Conservation (phyloP, 257 asterid genomes). For the Phtheirospermum japonicum region DNA sequence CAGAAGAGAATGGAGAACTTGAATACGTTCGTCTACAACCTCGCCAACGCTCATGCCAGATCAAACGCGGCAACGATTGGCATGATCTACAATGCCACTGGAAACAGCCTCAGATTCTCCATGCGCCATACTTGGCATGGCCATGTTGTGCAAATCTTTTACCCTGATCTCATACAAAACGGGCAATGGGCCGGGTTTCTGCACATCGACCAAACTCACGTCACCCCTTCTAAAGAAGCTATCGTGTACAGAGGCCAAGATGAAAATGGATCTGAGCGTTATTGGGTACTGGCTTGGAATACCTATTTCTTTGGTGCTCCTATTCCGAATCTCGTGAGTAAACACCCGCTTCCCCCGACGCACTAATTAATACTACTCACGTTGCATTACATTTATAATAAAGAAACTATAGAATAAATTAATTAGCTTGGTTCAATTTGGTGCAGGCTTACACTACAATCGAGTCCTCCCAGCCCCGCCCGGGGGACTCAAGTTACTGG, state of each 20-base stretch:
- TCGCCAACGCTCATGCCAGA: too few species aligned
- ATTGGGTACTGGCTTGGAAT: background rate
- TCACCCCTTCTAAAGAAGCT: background rate
- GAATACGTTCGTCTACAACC: too few species aligned
- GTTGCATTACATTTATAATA: too few species aligned
- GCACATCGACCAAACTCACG: background rate
- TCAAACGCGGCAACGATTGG: too few species aligned
- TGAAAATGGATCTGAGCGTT: background rate
- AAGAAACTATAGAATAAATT: too few species aligned
- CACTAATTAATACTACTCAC: too few species aligned
- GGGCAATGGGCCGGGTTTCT: constrained; percentile 1
- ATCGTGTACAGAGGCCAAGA: background rate
- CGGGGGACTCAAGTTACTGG: too few species aligned
- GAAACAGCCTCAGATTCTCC: background rate
- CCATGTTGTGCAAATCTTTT: background rate
- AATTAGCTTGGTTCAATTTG: too few species aligned
- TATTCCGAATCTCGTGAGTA: background rate
- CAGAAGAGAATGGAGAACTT: background rate
- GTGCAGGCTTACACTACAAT: too few species aligned
- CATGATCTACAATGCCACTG: background rate
- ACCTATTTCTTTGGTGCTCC: background rate
- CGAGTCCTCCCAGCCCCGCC: too few species aligned
- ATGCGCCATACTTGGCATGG: background rate
- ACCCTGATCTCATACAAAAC: background rate
- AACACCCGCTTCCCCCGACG: too few species aligned